These are phyloP conservation scores for Prunus kanzakura DNA, from an alignment of 306 rosid genomes.

Conservation along the genomic window DNA sequence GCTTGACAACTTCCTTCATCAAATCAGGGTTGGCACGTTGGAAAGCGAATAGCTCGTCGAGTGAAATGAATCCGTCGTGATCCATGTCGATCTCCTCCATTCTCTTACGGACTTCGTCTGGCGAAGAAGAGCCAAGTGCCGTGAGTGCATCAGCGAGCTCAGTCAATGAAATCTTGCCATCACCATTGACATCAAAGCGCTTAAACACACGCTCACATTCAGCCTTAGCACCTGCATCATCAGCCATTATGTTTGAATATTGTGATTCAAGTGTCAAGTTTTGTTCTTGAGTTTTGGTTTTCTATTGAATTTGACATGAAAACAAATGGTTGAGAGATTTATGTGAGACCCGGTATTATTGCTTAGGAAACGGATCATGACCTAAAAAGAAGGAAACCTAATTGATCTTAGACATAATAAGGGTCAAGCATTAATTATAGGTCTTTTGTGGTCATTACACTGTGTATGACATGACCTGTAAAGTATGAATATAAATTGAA, in stretches of 20 bases:
- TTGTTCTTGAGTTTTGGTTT: neutral
- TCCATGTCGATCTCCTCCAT: constrained; percentile 67
- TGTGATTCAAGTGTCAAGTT: neutral
- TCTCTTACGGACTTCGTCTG: constrained; percentile 42
- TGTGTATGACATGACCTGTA: too few species aligned
- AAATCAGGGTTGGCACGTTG: constrained; percentile 40
- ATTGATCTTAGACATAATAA: neutral
- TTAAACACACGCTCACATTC: constrained; percentile 63
- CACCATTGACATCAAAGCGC: constrained; percentile 63
- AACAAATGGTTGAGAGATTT: neutral
- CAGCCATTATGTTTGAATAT: constrained; percentile 11
- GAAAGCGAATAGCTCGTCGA: constrained; percentile 50
- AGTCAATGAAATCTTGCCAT: constrained; percentile 48
- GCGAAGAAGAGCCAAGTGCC: constrained; percentile 49
- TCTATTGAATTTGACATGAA: neutral
- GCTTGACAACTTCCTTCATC: constrained; percentile 51
- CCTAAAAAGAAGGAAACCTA: neutral
- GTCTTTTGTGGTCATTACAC: too few species aligned
- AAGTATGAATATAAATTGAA: too few species aligned
- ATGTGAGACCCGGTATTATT: constrained; percentile 4
- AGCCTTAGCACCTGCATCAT: neutral
- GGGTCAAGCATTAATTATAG: neutral
- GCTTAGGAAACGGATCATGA: constrained; percentile 1
- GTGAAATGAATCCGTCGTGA: constrained; percentile 57
- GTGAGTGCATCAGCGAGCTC: constrained; percentile 58